Base-by-base conservation (phyloP, 768 basidiomycete species). In the Phylloporus rhodoxanthus region DNA sequence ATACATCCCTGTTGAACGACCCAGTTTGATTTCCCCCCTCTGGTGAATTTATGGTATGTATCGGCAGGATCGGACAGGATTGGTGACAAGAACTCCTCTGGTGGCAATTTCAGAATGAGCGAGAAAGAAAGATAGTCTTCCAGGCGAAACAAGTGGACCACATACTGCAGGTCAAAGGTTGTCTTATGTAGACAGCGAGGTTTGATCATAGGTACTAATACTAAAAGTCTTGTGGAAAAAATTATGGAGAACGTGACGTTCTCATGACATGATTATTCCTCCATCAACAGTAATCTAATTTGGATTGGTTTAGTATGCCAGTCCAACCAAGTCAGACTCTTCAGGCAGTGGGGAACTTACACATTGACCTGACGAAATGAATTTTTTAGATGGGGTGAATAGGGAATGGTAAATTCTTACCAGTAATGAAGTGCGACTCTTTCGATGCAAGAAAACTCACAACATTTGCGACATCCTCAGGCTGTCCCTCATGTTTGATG, bases 381-480 rank as follows among this genome's bases (percentile, higher is more conserved):
- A 15, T 10, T 11, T 19, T 13, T n/a, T 7, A 43, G 42, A 29
- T 20, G 17, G 11, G 10, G 7, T 17, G 14, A 6, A 3, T 7
- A 14, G 11, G n/a, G 8, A 14, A 3, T 3, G 26, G 13, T 5
- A 8, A 6, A 21, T 30, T 9, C 43, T 43, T 43, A 20, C 43
- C 43, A 13, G 43, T 43, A 5, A 43, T 43, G 5, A 29, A 69
- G 14, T 65, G 60, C 5, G 70, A 62, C n/a, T 64, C 68, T 19
- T 68, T 63, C 8, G 70, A 71, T 5, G 62, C 69, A 14, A 73
- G 57, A 45, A 63, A 72, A 8, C 70, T 70, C 0, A 72, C 69
- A 5, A 67, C n/a, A 8, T 57, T 56, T 21, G 72, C 70, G 9
- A 72, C 47, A 32, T 70, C 70, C 30, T 70, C 65, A 4, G 69